phyloP scores from a whole-genome alignment of 805 yeast species.

The Barnettozyma californica region DNA sequence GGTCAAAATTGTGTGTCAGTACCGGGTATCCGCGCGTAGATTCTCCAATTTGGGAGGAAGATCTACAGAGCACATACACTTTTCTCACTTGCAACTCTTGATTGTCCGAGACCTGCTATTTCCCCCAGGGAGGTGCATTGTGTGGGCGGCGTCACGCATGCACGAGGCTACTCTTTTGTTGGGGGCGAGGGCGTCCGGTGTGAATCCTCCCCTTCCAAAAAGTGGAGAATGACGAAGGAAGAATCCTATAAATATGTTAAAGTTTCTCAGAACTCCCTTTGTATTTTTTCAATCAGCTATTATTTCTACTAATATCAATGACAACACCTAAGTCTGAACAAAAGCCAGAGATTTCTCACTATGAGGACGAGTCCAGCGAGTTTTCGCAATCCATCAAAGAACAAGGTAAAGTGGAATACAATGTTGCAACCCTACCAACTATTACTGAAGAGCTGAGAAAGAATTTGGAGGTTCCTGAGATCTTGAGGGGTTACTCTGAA shows the following conservation, averaged over 20 bases:
- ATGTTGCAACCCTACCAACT: slow-evolving; percentile 1
- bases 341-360: not conserved
- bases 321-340: not conserved
- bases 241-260: too few species aligned
- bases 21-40: too few species aligned
- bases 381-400: not conserved
- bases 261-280: too few species aligned
- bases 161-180: not conserved
- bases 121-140: too few species aligned
- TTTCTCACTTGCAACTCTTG: too few species aligned
- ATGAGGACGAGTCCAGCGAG: not conserved
- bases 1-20: too few species aligned
- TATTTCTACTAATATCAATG: not conserved
- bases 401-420: not conserved
- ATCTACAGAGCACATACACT: too few species aligned
- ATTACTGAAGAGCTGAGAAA: slow-evolving; percentile 12
- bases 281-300: too few species aligned
- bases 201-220: not conserved
- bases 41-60: too few species aligned
- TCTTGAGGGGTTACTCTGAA: slow-evolving; percentile 16
- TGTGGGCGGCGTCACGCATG: not conserved
- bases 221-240: too few species aligned
- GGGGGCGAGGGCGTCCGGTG: not conserved
- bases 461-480: slow-evolving; percentile 20
- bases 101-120: too few species aligned